Conservation (phyloP, 495 filamentous ascomycete species). For the Hypoxylon perforatum region DNA sequence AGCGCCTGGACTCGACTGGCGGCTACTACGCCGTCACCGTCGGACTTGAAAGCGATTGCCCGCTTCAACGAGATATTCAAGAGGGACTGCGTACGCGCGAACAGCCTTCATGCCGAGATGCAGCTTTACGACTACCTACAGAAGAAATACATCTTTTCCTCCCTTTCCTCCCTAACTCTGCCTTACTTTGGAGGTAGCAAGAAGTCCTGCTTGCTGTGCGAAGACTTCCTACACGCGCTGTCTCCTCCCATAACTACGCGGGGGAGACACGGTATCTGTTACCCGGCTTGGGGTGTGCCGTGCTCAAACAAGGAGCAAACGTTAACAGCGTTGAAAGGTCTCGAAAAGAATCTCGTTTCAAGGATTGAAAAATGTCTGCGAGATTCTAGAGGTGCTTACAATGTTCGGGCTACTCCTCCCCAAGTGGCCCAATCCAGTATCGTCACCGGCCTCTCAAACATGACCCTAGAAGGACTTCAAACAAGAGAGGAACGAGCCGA, state of each 20-base stretch:
- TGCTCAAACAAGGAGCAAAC: background rate
- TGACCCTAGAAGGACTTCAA: background rate
- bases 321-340: background rate
- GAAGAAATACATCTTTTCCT: no score
- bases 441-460: background rate
- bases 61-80: background rate
- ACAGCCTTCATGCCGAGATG: background rate
- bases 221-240: background rate
- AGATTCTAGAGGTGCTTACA: background rate
- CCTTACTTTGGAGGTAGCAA: conserved; percentile 8
- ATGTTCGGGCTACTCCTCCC: background rate
- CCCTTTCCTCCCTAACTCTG: background rate
- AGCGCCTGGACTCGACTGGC: background rate
- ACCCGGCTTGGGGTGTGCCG: conserved; percentile 2
- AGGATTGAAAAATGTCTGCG: background rate
- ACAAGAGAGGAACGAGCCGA: background rate
- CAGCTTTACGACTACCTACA: background rate
- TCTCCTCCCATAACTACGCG: background rate
- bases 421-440: background rate
- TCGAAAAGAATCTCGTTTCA: background rate
- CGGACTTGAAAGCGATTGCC: background rate
- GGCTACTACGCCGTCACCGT: background rate
- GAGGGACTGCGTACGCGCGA: background rate
- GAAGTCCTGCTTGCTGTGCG: conserved; percentile 13
- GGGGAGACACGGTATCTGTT: conserved; percentile 8